These are phyloP conservation scores for Fomitopsis pulvina DNA, from an alignment of 768 basidiomycete species.

Conservation along the genomic window DNA sequence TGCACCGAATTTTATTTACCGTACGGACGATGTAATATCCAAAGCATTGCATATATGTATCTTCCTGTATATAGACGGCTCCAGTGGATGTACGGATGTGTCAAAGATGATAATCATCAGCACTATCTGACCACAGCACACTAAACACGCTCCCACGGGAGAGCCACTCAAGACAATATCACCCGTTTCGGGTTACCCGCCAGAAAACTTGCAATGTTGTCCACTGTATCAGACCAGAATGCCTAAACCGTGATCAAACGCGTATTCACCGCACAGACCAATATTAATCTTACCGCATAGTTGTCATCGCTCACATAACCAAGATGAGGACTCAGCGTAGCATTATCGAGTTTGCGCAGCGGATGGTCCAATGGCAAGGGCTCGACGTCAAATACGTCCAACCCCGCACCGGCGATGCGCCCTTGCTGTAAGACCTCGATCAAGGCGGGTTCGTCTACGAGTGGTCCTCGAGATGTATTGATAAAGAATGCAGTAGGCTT, in stretches of 20 bases:
- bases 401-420: constrained; percentile 49
- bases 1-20: no score
- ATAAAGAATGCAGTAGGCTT: constrained; percentile 53
- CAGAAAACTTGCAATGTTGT: constrained; percentile 51
- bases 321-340: constrained; percentile 55
- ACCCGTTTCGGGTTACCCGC: constrained; percentile 32
- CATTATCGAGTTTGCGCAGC: constrained; percentile 42
- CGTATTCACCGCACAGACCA: no score
- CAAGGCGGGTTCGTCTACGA: constrained; percentile 55
- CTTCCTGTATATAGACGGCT: no score
- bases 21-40: no score
- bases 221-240: constrained; percentile 49
- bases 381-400: constrained; percentile 64
- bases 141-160: not conserved
- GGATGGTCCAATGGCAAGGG: constrained; percentile 56
- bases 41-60: no score
- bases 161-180: constrained; percentile 1
- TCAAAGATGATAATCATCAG: not conserved
- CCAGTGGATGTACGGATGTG: no score
- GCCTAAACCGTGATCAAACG: constrained; percentile 25
- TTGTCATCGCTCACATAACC: constrained; percentile 48
- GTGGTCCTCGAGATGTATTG: constrained; percentile 61
- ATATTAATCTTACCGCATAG: constrained; percentile 24
- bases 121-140: not conserved
- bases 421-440: constrained; percentile 39